Conservation (phyloP, 208 protist genomes). For the Blechomonas ayalai region DNA sequence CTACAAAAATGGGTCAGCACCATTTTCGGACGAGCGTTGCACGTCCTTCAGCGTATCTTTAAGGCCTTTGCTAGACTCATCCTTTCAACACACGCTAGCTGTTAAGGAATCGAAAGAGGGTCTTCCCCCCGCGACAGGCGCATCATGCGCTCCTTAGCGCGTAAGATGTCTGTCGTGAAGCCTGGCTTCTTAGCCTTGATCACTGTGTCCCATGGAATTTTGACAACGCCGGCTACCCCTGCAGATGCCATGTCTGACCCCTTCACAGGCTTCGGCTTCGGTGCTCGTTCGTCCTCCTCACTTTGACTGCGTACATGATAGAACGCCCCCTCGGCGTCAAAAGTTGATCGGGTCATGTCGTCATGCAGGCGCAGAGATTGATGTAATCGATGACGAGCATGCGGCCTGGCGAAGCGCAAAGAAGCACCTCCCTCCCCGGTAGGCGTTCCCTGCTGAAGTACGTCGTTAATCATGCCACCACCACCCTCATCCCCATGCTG, state of each 20-base stretch:
- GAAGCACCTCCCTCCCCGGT: neutral
- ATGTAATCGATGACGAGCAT: constrained; percentile 56
- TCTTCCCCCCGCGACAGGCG: constrained; percentile 83
- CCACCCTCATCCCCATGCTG: neutral
- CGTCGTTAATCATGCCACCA: neutral
- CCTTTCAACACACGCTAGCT: too few relatives aligned
- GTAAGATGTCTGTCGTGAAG: constrained; percentile 63
- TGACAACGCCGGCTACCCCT: constrained; percentile 53
- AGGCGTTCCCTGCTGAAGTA: neutral
- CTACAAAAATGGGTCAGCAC: too few relatives aligned
- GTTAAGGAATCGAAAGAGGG: constrained; percentile 75
- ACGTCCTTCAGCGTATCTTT: too few relatives aligned
- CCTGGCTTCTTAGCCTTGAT: constrained; percentile 55
- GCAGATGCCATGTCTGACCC: constrained; percentile 44
- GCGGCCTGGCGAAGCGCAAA: constrained; percentile 5
- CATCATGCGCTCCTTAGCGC: constrained; percentile 77
- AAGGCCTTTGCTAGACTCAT: too few relatives aligned
- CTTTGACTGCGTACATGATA: constrained; percentile 62
- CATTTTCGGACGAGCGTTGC: too few relatives aligned
- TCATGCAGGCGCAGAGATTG: constrained; percentile 66
- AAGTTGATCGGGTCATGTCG: constrained; percentile 66
- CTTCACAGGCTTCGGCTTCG: constrained; percentile 45
- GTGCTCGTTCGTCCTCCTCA: constrained; percentile 41
- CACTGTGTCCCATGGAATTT: constrained; percentile 78
- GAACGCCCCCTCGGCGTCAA: constrained; percentile 85